Conservation (phyloP, 2,329 filamentous ascomycete species). For the Aureobasidium mangrovei region DNA sequence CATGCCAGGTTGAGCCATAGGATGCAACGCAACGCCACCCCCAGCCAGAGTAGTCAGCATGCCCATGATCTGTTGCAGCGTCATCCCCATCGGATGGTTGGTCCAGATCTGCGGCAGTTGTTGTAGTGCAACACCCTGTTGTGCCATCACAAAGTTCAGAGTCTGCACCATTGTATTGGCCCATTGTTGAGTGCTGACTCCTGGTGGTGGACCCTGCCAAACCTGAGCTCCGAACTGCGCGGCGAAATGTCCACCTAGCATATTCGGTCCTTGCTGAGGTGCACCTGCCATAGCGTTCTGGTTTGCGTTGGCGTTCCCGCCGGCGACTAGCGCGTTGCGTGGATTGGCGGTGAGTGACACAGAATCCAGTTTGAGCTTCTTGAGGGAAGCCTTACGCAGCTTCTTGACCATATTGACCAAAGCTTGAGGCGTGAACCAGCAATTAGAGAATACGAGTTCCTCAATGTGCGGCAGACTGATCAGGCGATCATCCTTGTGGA, state of each 20-base stretch:
- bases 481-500: slow-evolving; percentile 22
- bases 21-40: neutral
- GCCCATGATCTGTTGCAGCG: slow-evolving; percentile 5
- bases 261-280: neutral
- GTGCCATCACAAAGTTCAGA: neutral
- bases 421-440: slow-evolving; percentile 55
- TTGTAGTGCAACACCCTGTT: neutral
- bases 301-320: neutral
- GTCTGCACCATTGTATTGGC: slow-evolving; percentile 1
- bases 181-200: slow-evolving; percentile 2
- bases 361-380: slow-evolving; percentile 51
- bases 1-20: slow-evolving; percentile 5
- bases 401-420: slow-evolving; percentile 44
- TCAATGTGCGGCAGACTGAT: slow-evolving; percentile 50
- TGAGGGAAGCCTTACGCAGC: slow-evolving; percentile 41
- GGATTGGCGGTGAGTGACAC: slow-evolving; percentile 52
- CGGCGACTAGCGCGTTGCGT: neutral
- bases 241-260: neutral
- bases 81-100: slow-evolving; percentile 9
- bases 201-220: slow-evolving; percentile 3
- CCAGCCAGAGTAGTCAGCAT: neutral
- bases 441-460: slow-evolving; percentile 57
- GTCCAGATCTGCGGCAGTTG: slow-evolving; percentile 10
- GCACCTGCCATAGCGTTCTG: neutral
- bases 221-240: slow-evolving; percentile 5